Evolutionary conservation across 441 rosid genomes (phyloP).

Genomic region (Populus hybrid): DNA sequence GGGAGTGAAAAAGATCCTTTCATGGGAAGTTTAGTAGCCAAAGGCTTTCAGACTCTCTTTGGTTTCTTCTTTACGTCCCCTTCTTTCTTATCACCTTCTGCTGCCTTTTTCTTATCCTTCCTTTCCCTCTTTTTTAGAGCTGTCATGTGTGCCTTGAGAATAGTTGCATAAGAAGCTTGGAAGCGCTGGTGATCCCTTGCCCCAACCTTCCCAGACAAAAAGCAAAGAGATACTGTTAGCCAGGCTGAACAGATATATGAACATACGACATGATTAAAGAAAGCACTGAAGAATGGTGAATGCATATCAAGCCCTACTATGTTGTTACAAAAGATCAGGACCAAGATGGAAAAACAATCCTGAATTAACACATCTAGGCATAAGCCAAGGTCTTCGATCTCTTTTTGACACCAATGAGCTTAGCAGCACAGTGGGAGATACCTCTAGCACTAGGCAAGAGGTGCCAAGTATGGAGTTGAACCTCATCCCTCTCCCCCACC

Average conservation of each 20-base stretch:
- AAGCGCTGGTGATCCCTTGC: conserved; percentile 86
- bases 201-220: conserved; percentile 54
- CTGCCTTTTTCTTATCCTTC: conserved; percentile 77
- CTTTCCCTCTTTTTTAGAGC: conserved; percentile 91
- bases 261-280: neutral
- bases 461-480: too few relatives aligned
- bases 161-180: conserved; percentile 90
- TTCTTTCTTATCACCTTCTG: conserved; percentile 57
- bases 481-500: too few relatives aligned
- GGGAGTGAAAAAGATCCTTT: neutral
- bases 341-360: neutral
- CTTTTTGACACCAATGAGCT: too few relatives aligned
- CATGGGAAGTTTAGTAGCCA: neutral
- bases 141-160: conserved; percentile 92
- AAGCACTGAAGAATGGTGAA: neutral
- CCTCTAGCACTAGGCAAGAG: too few relatives aligned
- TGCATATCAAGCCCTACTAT: neutral
- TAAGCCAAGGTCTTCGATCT: too few relatives aligned
- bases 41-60: conserved; percentile 33
- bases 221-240: conserved; percentile 12
- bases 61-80: conserved; percentile 31
- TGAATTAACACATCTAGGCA: neutral
- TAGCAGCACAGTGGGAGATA: too few relatives aligned
- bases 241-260: neutral
- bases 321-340: neutral